Base-by-base conservation (phyloP, 495 filamentous ascomycete genomes). In the Aspergillus saccharolyticus region DNA sequence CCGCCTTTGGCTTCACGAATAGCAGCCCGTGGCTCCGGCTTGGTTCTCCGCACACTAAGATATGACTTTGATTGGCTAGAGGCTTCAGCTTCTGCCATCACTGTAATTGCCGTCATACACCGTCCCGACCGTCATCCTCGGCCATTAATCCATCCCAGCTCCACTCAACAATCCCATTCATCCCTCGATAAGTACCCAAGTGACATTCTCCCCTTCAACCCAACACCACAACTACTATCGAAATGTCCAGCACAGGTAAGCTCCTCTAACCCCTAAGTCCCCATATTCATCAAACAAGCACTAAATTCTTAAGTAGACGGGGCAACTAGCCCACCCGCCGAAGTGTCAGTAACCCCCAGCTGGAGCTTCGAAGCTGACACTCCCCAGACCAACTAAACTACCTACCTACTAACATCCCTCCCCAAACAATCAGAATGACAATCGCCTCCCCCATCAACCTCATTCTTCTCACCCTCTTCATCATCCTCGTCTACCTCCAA, bases 391-490 rank as follows among this genome's bases (percentile, higher is more conserved):
- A 45, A n/a, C 18, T 28, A 45, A n/a, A 39, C 22, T 39, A 4
- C 24, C 25, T 14, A 33, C 42, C 20, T 43, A 54, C 46, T 33
- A 44, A 25, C 45, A 44, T 51, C 42, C 24, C 16, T 45, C 17
- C 15, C 19, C 33, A 53, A 16, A 51, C 7, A 28, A 28, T 9
- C 25, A 85, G 82, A 54, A 78, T 81, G 67, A 74, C 81, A 18
- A 75, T 95, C 64, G 76, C 85, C 58, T 86, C 90, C 3, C 90
- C 90, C 3, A 85, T 94, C 61, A 96, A 95, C 74, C 66, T 88
- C 28, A 77, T 92, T 61, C 84, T 96, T 56, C 65, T 89, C 63
- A 79, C 81, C 51, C 75, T 91, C 54, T 81, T 90, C 64, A 63
- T 86, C 53, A 80, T 89, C 68, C 78, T 90, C 18, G 69, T 86